phyloP scores from a whole-genome alignment of 306 rosid species.

The Gastrolobium bilobum region DNA sequence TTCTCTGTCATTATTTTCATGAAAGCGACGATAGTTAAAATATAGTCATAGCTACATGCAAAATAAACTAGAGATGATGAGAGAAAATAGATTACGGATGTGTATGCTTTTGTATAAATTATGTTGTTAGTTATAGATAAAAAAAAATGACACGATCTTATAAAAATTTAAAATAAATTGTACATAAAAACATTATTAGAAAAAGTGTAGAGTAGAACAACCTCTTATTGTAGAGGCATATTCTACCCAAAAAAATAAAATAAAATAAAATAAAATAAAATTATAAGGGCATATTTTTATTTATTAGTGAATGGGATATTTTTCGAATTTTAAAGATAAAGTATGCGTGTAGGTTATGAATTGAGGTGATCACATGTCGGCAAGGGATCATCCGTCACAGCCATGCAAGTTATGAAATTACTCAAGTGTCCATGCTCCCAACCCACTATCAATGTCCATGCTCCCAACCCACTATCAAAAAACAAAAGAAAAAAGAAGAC shows the following conservation, averaged over 20 bases:
- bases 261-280: too few species aligned
- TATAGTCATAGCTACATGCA: background rate
- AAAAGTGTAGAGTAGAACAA: background rate
- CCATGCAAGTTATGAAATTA: conserved; percentile 41
- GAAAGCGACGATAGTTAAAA: background rate
- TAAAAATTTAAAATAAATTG: background rate
- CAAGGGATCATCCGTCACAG: conserved; percentile 15
- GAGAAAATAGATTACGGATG: background rate
- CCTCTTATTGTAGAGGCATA: background rate
- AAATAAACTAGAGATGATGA: background rate
- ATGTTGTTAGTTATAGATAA: background rate
- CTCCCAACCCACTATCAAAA: background rate
- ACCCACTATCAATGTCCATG: conserved; percentile 10
- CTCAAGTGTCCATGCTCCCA: conserved; percentile 26
- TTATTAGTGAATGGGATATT: background rate
- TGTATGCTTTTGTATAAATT: background rate
- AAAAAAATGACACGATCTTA: background rate
- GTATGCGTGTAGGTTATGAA: background rate
- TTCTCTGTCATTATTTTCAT: background rate
- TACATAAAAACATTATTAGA: background rate
- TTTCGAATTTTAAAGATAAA: background rate
- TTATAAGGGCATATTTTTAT: background rate
- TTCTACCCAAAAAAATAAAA: background rate
- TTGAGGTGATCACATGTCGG: conserved; percentile 44
- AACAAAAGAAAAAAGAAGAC: background rate